Evolutionary conservation across 225 moss, liverwort and hornwort genomes (phyloP), one percentile per base, ranked within the genome.

Genomic region (Ulota crispa): DNA sequence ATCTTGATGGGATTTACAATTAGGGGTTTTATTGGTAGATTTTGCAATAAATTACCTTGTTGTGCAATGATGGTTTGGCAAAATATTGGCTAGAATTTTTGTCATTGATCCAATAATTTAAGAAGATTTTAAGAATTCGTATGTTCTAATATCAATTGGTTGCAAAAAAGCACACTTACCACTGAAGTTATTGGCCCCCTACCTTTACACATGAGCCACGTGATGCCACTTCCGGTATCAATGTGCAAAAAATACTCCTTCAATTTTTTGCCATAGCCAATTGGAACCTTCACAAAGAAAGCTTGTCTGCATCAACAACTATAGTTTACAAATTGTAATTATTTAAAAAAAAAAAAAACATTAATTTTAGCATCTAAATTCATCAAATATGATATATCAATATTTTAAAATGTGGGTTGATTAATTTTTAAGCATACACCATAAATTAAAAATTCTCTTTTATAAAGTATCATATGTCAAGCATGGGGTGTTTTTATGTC

Each of bases 201-300:
- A 56, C 83, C 81, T 86, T 65, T 72, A 45, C 88, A 88, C 42
- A 81, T 81, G 30, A 88, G 16, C 88, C 88, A 88, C 0, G 80
- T 75, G 12, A 78, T 42, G 15, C 78, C 88, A 53, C 83, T 86
- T 26, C 88, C 86, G 4, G 86, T 88, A 13, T 88, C 88, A 67
- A 86, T 67, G 12, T 81, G 77, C 45, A 86, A 24, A 6, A 63
- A 78, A 57, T 75, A 88, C 7, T 81, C 78, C 13, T 6, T 36
- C 30, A 67, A 56, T 13, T 43, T 2, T 37, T 15, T 37, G 1
- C 69, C 78, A 10, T 64, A 70, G 8, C 88, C 86, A 59, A 86
- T 70, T 41, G 56, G 42, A 77, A 75, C 75, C n/a, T 86, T 83
- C 13, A 86, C 74, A 34, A 62, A 88, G 66, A 86, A 75, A 63